Evolutionary conservation across 179 eudicot genomes (phyloP).

Genomic region (Nepenthes alata): DNA sequence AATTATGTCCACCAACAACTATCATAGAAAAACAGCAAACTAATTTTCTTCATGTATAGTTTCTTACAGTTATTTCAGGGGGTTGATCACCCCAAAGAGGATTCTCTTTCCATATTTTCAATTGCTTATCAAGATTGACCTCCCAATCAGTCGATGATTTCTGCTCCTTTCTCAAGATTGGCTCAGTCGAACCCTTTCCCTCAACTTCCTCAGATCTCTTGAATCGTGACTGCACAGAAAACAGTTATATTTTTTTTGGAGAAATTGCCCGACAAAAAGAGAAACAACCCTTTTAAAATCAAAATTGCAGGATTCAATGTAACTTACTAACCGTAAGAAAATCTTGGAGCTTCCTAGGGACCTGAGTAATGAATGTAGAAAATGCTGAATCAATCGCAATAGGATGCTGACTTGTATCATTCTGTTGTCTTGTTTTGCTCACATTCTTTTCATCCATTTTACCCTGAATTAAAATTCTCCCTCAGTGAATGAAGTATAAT

Average conservation of each 20-base stretch:
- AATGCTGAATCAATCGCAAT: slow-evolving; percentile 36
- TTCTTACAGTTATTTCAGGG: slow-evolving; percentile 56
- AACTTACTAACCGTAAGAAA: slow-evolving; percentile 35
- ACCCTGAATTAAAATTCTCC: slow-evolving; percentile 15
- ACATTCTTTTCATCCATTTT: slow-evolving; percentile 27
- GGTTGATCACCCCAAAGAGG: slow-evolving; percentile 59
- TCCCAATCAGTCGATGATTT: slow-evolving; percentile 22
- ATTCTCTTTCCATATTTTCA: slow-evolving; percentile 77
- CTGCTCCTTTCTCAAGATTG: slow-evolving; percentile 22
- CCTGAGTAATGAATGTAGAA: slow-evolving; percentile 31
- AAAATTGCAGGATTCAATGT: neutral
- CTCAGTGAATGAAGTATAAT: too few species aligned
- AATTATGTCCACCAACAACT: too few species aligned
- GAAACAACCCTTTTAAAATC: neutral
- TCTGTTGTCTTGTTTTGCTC: slow-evolving; percentile 18
- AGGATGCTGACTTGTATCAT: slow-evolving; percentile 17
- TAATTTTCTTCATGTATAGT: neutral
- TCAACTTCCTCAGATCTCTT: slow-evolving; percentile 19
- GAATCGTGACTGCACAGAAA: slow-evolving; percentile 35
- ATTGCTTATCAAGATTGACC: slow-evolving; percentile 57
- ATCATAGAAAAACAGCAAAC: too few species aligned
- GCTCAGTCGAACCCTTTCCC: slow-evolving; percentile 13
- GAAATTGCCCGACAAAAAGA: neutral
- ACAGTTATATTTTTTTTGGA: slow-evolving; percentile 7
- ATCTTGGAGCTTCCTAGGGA: slow-evolving; percentile 42